These are phyloP conservation scores for Fusarium brevicatenulatum DNA, from an alignment of 2,329 filamentous ascomycete species.

Conservation along the genomic window DNA sequence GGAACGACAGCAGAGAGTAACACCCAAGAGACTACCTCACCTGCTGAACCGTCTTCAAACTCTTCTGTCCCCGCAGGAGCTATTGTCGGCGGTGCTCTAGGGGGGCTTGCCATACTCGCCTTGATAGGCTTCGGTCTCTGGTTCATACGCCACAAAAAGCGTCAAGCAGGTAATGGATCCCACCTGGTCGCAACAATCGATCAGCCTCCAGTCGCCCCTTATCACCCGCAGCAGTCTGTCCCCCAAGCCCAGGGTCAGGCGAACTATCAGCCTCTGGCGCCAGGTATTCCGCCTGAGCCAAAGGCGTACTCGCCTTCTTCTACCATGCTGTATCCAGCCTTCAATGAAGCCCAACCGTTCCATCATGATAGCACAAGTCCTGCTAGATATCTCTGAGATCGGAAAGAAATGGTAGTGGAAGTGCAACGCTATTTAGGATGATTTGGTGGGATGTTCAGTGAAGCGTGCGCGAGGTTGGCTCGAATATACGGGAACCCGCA, in stretches of 20 bases:
- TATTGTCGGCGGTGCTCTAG: not conserved
- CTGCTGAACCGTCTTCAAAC: not conserved
- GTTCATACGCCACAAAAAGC: constrained; percentile 4
- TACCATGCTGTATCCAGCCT: not conserved
- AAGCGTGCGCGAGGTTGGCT: too few relatives aligned
- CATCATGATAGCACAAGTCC: not conserved
- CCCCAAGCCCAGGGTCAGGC: not conserved
- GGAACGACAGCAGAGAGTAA: not conserved
- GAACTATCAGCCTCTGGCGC: not conserved
- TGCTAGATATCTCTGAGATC: not conserved
- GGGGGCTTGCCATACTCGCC: not conserved
- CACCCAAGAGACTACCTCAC: not conserved
- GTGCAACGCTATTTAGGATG: not conserved
- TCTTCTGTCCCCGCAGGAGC: not conserved
- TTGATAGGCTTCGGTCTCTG: not conserved
- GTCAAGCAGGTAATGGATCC: not conserved
- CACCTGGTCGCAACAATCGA: not conserved
- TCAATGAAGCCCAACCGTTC: not conserved
- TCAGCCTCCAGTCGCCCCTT: not conserved
- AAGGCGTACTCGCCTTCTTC: not conserved
- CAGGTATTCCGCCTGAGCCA: not conserved
- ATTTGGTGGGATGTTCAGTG: too few relatives aligned
- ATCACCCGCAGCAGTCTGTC: not conserved
- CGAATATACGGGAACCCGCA: not conserved
- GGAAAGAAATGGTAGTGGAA: rapidly evolving